Base-by-base conservation (phyloP, 2,329 filamentous ascomycete genomes). In the Rhinocladiella mackenziei region DNA sequence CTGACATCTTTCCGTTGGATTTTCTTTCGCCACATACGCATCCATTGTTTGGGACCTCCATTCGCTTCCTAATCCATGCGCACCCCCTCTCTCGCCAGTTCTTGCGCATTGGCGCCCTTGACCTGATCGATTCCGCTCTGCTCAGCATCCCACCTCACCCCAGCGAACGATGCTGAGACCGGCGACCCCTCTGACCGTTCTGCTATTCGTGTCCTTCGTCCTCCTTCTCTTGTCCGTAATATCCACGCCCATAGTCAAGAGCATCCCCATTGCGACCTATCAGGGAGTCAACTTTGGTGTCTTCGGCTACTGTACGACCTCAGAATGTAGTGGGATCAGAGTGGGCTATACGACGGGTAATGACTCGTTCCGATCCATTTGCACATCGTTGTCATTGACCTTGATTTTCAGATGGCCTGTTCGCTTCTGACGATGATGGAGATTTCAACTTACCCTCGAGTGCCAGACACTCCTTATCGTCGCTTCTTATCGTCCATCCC, bases 401-500 rank as follows among this genome's bases (percentile, higher is more conserved):
- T 5, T 23, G n/a, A 19, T 22, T 22, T 45, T 11, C 54, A 75
- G 74, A 76, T 58, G 65, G 63, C 42, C 60, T 74, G 5, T 75
- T 76, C 57, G 61, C 61, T 30, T 66, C 66, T 49, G 65, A 66
- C 23, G 61, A 63, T 41, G 60, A 65, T 41, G 54, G 56, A 45
- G 75, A 81, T 58, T 83, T 83, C 64, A 75, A 75, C 39, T 70
- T 83, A 4, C 77, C 78, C 18, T 86, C 89, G 50, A 77, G 66
- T 39, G 73, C 80, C 23, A 76, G 81, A 34, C 74, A 77, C 58
- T 79, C 77, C 33, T 77, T 98, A n/a, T 94, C 91, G 0, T 78
- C 84, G 31, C 89, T 97, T 53, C 78, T 98, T 43, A 84, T 98
- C 56, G 81, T 97, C 18, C 92, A 98, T 63, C 92, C 92, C 1